A percentile compares a stretch with the other conserved stretches of the same genome.
phyloP scores from a whole-genome alignment of 2,329 filamentous ascomycete genomes.

The Phialocephala sp. region DNA sequence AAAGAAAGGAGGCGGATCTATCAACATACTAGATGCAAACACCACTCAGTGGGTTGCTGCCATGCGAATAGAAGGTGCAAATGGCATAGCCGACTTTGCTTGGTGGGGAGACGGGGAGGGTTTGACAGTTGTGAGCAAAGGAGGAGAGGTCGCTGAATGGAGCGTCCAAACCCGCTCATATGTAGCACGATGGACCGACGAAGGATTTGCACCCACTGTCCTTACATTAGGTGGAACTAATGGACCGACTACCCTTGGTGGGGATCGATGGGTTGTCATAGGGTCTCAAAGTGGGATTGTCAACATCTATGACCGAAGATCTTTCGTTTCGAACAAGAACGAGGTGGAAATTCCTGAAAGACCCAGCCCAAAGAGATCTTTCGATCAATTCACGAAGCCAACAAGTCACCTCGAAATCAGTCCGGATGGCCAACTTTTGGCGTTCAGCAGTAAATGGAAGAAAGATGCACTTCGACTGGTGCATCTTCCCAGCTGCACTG shows the following conservation, averaged over 20 bases:
- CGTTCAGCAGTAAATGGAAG: conserved; percentile 86
- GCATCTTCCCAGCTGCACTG: conserved; percentile 89
- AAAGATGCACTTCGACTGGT: conserved; percentile 86
- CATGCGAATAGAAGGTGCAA: conserved; percentile 78
- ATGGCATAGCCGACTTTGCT: conserved; percentile 86
- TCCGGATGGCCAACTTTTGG: conserved; percentile 86
- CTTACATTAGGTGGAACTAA: conserved; percentile 76
- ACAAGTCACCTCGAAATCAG: conserved; percentile 82
- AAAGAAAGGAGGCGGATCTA: conserved; percentile 82
- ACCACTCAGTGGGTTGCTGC: conserved; percentile 89
- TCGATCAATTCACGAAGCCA: conserved; percentile 89
- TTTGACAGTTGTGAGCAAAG: conserved; percentile 81
- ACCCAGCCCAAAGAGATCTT: conserved; percentile 73
- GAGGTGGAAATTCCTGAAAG: conserved; percentile 63
- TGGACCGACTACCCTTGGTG: conserved; percentile 66
- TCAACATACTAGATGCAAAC: conserved; percentile 81
- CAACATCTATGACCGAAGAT: conserved; percentile 85
- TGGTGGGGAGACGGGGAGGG: conserved; percentile 91
- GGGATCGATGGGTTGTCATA: conserved; percentile 87
- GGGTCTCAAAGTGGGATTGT: conserved; percentile 87
- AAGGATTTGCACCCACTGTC: conserved; percentile 85
- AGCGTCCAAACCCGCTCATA: conserved; percentile 71
- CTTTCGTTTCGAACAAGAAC: conserved; percentile 46
- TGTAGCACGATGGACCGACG: conserved; percentile 84
- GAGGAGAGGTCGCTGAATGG: conserved; percentile 91